Base-by-base conservation (phyloP, 2,329 filamentous ascomycete genomes). In the Lasiodiplodia sp. region DNA sequence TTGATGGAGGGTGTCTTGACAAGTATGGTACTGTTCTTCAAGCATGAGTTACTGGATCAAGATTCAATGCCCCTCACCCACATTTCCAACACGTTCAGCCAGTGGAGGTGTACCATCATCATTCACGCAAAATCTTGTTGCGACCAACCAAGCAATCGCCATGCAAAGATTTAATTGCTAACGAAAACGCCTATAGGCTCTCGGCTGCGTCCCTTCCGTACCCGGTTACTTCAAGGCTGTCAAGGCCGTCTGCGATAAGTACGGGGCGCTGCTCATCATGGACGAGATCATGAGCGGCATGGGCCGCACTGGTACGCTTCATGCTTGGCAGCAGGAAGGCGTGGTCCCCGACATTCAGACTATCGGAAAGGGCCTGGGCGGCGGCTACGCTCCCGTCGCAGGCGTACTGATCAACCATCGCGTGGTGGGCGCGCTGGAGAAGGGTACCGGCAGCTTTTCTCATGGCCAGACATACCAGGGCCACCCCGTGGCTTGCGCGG, bases 231-330 rank as follows among this genome's bases (percentile, higher is more conserved):
- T 94, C 62, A 80, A 83, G 63, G 91, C 90, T 0, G 87, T 95
- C 78, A 86, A 87, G 73, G 80, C 82, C 2, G 82, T 96, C 1
- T 96, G 92, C 76, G 85, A 90, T 65, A 87, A 87, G 70, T 84
- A 95, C 74, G 92, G 90, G 0, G 88, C 90, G 0, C 85, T 96
- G 0, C 82, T 96, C n/a, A 90, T 95, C 56, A 80, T 95, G 0
- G 93, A 96, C 73, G 92, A 95, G 75, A 85, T 93, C 55, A 92
- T 94, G 90, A 90, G 87, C 58, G 90, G 90, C 2, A 86, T 86
- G 77, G 89, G 89, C 1, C 81, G 88, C 1, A 85, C 84, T 0
- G 89, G 88, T 0, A 84, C 81, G 4, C 77, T 90, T 71, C 86
- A 92, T 78, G 87, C 87, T 1, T 92, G 87, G 85, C 83, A 90